Evolutionary conservation across 306 rosid species (phyloP).

Genomic region (Gastrolobium bilobum): DNA sequence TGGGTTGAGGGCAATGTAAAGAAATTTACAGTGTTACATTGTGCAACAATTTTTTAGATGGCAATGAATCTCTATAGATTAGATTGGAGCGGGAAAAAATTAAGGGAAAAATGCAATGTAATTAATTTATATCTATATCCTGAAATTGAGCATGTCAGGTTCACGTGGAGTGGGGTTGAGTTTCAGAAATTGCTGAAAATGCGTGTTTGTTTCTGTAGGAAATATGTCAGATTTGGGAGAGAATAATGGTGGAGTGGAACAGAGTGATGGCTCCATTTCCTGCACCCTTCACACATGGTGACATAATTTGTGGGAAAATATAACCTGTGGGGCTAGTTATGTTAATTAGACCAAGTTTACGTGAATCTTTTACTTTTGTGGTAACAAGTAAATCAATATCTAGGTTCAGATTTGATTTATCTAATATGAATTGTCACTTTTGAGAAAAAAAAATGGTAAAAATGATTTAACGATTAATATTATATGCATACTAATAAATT

Average conservation of each 20-base stretch:
- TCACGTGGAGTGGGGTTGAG: constrained; percentile 65
- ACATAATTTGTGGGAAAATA: neutral
- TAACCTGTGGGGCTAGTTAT: neutral
- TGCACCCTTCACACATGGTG: constrained; percentile 31
- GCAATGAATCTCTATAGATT: neutral
- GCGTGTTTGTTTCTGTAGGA: constrained; percentile 42
- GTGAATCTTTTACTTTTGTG: neutral
- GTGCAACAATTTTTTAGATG: neutral
- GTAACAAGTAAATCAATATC: neutral
- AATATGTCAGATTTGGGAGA: constrained; percentile 56
- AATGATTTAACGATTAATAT: too few relatives aligned
- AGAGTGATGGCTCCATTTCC: constrained; percentile 52
- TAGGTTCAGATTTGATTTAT: too few relatives aligned
- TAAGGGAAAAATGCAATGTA: neutral
- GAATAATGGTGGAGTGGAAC: constrained; percentile 41
- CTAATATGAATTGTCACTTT: too few relatives aligned
- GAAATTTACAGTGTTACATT: neutral
- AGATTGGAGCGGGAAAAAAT: neutral
- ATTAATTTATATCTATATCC: constrained; percentile 36
- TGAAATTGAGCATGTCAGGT: constrained; percentile 56
- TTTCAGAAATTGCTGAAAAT: constrained; percentile 50
- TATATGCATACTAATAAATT: too few relatives aligned
- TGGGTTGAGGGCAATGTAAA: constrained; percentile 1
- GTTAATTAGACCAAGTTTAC: neutral
- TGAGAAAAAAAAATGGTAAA: too few relatives aligned